phyloP scores from a whole-genome alignment of 2,329 filamentous ascomycete genomes.

The Diaporthe ampelina region DNA sequence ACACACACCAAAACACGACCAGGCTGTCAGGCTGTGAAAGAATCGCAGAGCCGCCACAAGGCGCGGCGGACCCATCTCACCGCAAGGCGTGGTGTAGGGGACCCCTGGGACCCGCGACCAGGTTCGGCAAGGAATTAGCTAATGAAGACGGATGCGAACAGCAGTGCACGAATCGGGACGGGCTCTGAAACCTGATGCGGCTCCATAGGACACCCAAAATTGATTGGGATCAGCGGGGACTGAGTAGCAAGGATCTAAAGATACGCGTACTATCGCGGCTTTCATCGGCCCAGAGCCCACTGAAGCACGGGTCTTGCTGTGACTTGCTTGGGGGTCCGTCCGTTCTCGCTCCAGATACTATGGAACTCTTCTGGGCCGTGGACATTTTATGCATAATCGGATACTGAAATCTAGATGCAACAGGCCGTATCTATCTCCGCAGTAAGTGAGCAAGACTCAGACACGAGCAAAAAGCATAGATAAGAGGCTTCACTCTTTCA shows the following conservation, averaged over 20 bases:
- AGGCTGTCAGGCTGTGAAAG: background rate
- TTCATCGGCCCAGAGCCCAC: slow-evolving; percentile 8
- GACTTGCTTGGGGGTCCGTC: background rate
- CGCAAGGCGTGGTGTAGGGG: slow-evolving; percentile 8
- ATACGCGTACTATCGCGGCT: slow-evolving; percentile 15
- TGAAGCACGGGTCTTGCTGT: background rate
- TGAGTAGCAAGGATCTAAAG: slow-evolving; percentile 18
- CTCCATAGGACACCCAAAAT: background rate
- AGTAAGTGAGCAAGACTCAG: background rate
- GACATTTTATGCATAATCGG: background rate
- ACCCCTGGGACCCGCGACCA: background rate
- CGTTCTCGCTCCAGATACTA: background rate
- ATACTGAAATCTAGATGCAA: slow-evolving; percentile 1
- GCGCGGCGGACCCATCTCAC: slow-evolving; percentile 10
- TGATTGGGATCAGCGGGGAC: slow-evolving; percentile 19
- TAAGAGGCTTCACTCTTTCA: background rate
- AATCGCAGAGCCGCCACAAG: background rate
- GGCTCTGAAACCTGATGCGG: slow-evolving; percentile 22
- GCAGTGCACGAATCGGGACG: slow-evolving; percentile 17
- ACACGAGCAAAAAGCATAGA: background rate
- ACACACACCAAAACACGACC: background rate
- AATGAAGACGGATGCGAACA: slow-evolving; percentile 4
- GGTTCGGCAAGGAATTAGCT: slow-evolving; percentile 13
- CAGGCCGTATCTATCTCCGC: background rate
- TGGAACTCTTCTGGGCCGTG: background rate